Base-by-base conservation (phyloP, 73 alveolate species). In the Paraurostyla sp. region DNA sequence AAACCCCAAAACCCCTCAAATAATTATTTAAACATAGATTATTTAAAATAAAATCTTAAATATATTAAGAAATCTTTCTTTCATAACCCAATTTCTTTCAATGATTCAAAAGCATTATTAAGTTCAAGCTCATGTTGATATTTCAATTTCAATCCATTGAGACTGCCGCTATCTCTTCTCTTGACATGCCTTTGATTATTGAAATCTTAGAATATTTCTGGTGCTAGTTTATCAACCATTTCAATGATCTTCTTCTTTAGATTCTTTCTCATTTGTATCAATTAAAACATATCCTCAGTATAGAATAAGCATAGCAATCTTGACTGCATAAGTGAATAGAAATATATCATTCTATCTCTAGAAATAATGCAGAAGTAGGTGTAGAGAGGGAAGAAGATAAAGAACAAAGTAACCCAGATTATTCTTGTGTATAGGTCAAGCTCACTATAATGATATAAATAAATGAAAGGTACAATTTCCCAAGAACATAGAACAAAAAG, bases 381-480 rank as follows among this genome's bases (percentile, higher is more conserved):
- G 71, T 93, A 93, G 41, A 92, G 27, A 16, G 98, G 98, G 95
- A 94, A 95, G 62, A 81, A 59, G 40, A 95, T 36, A 51, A 83
- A 56, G 93, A 93, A 93, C 20, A 71, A 30, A 20, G 91, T 6
- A 16, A 57, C 54, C 80, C 76, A 78, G 38, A 42, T 18, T 22
- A 78, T n/a, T 50, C 62, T 36, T 22, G 16, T 6, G 41, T 9
- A 25, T 7, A 32, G 25, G 4, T 38, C 48, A 20, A 48, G 1
- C 7, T 48, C 89, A 25, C 63, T 45, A 81, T 38, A 48, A 27
- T 2, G 22, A 50, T 30, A 29, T 60, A 18, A 16, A 16, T 32
- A 35, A 54, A 30, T 27, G 45, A 15, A 43, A 51, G 85, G 71
- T 71, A 68, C 76, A 85, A 89, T 38, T 52, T 48, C 36, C 27